phyloP scores from a whole-genome alignment of 345 rosid genomes.

The Citrus australasica region DNA sequence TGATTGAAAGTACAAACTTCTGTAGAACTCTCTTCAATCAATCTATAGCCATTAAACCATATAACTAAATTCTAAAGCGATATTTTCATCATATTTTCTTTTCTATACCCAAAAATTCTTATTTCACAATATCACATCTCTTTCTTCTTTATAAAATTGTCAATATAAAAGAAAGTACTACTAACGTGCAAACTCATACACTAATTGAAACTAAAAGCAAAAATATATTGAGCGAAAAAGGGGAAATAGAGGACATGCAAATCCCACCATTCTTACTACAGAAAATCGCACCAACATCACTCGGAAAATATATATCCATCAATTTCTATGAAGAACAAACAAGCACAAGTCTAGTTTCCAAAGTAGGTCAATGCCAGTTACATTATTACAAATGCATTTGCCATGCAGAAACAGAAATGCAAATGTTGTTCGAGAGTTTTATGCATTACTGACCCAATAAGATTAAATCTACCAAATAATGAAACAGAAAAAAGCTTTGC shows the following conservation, averaged over 20 bases:
- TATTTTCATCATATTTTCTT: not conserved
- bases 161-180: too few species aligned
- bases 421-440: not conserved
- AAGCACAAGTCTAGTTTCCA: not conserved
- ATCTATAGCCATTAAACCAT: not conserved
- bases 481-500: not conserved
- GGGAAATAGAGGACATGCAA: not conserved
- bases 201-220: not conserved
- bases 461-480: conserved; percentile 1
- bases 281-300: not conserved
- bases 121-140: too few species aligned
- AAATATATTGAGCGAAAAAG: not conserved
- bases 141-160: not conserved
- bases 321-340: not conserved
- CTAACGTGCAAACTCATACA: too few species aligned
- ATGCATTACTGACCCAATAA: not conserved
- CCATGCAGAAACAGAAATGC: not conserved
- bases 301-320: not conserved
- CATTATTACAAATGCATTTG: conserved; percentile 13
- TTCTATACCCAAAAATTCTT: too few species aligned
- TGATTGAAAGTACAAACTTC: not conserved
- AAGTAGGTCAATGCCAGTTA: conserved; percentile 2
- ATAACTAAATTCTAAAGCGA: too few species aligned
- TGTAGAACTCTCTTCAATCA: not conserved
- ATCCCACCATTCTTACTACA: not conserved